These are phyloP conservation scores for Dactylellina parvicollis DNA, from an alignment of 2,329 filamentous ascomycete genomes.

Conservation along the genomic window DNA sequence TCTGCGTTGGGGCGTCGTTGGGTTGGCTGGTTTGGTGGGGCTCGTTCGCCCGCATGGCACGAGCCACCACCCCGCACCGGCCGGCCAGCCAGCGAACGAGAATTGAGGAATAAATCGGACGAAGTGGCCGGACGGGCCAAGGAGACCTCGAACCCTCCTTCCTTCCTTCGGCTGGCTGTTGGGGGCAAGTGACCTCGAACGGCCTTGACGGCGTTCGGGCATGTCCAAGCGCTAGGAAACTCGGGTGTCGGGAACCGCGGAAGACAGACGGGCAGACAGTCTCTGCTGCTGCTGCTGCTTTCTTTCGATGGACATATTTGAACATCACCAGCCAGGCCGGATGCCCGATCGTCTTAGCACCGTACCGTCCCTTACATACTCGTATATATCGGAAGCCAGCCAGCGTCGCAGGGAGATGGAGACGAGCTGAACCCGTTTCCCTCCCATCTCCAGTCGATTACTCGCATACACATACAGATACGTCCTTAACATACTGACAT, in stretches of 20 bases:
- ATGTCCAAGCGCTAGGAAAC: constrained; percentile 25
- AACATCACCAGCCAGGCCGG: too few species aligned
- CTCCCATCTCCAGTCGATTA: neutral
- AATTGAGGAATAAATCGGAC: too few species aligned
- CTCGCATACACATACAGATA: neutral
- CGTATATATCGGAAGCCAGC: too few species aligned
- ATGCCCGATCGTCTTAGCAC: too few species aligned
- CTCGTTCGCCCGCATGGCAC: too few species aligned
- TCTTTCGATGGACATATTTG: too few species aligned
- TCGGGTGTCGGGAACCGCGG: constrained; percentile 37
- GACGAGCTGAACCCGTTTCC: neutral
- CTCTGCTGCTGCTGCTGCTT: too few species aligned
- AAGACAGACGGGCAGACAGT: neutral
- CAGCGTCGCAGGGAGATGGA: too few species aligned
- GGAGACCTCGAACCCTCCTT: neutral
- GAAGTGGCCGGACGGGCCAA: too few species aligned
- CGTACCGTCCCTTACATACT: too few species aligned
- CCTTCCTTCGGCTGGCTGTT: neutral
- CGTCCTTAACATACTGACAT: neutral
- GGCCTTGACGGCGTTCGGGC: constrained; percentile 10
- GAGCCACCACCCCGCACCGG: neutral
- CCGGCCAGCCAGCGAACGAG: too few species aligned
- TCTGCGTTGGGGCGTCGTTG: neutral
- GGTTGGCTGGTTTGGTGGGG: constrained; percentile 6
- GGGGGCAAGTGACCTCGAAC: neutral